Base-by-base conservation (phyloP, 768 basidiomycete species). In the Lactifluus hygrophoroides region DNA sequence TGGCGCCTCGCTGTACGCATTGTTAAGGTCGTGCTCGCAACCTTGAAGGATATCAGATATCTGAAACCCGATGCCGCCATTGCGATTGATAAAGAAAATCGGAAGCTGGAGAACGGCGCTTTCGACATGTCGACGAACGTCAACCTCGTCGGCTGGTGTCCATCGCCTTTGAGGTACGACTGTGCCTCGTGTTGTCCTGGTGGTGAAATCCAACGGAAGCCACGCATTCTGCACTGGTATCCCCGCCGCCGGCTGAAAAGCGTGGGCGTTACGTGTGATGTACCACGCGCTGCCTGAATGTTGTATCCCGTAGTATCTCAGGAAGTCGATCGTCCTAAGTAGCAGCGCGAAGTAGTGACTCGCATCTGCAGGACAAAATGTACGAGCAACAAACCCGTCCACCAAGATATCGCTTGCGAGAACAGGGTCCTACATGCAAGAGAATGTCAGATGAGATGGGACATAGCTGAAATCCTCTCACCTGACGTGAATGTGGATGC, bases 121-220 rank as follows among this genome's bases (percentile, higher is more conserved):
- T 34, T 16, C 6, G 10, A 60, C 54, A n/a, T 50, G 21, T 16
- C 58, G 58, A 13, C 42, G 58, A 13, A 50, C 7, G 35, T 60
- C 58, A 17, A 50, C 54, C 6, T 51, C 49, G 14, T 60, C 43
- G 3, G 28, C 21, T 5, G 59, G 59, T 2, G n/a, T 8, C 59
- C 59, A 60, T 51, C 59, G 59, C 5, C 8, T 8, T 10, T 60
- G 59, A 9, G 48, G 59, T 10, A 60, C 43, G 2, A 60, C 30
- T 2, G 54, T 51, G 8, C 59, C 59, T 2, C 17, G 27, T 5
- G 43, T 46, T 1, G 2, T 5, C 8, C 6, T 0, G 25, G 28
- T 5, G 23, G n/a, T 30, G 19, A 23, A 44, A 27, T 61, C 60
- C 14, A 61, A 7, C 1, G 34, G 38, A 3, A 59, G 23, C 6